Evolutionary conservation across 1,284 basidiomycete genomes (phyloP), one percentile per base, ranked within the genome.

Genomic region (Thecaphora thlaspeos): DNA sequence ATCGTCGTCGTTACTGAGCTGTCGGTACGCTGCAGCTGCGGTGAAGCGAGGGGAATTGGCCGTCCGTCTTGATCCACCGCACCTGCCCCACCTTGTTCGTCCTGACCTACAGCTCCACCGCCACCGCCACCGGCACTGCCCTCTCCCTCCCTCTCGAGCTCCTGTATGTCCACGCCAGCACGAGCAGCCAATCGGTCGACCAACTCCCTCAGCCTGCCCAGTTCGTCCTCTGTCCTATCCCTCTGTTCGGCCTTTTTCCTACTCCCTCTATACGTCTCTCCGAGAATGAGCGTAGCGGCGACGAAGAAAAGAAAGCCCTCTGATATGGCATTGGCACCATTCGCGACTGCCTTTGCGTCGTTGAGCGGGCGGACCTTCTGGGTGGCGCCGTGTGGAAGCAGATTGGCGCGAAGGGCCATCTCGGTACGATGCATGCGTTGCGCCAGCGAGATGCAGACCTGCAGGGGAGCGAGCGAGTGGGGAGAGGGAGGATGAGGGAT

Each of bases 261-360:
- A 3, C 58, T 66, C 5, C 73, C 57, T 11, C 75, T 51, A 50
- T 72, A 76, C 0, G 63, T 64, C 34, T 77, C 75, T 11, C 72
- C 75, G 2, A 77, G 32, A 26, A 77, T 77, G 11, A 77, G 56
- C 1, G 64, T 49, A 18, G 70, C 71, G 12, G 75, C 75, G 1
- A 77, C 70, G 12, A 64, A 55, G 59, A 77, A 77, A 14, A 77
- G 55, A 41, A 76, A 76, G 5, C 62, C 70, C 48, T 76, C 73
- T 1, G 70, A 71, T 42, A 76, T 72, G 19, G 74, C 72, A 38
- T 74, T 72, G 5, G 72, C 72, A 17, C 71, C 71, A 37, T 72
- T 74, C 12, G 61, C 54, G 24, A 70, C 64, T 23, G 68, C 70
- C 51, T 75, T 76, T 44, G 69, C 62, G 52, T 77, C 75, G 52